Evolutionary conservation across 768 basidiomycete genomes (phyloP).

Genomic region (Boletus tomentosulus): DNA sequence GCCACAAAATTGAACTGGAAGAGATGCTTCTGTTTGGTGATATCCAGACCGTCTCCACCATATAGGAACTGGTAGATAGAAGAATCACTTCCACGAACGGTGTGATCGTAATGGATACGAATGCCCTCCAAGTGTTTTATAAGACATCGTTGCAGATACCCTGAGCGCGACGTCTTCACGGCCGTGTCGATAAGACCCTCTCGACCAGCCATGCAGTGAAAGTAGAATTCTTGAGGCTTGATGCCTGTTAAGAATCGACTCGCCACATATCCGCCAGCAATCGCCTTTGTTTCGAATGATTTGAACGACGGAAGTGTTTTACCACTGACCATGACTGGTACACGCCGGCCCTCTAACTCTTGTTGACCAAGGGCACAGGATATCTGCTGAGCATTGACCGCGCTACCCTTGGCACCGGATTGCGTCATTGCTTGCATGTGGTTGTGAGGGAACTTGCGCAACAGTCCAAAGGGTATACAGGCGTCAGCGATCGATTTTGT

Average conservation of each 20-base stretch:
- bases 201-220: constrained; percentile 99
- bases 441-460: constrained; percentile 94
- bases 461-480: constrained; percentile 79
- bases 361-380: constrained; percentile 98
- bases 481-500: constrained; percentile 88
- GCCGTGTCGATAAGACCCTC: constrained; percentile 99
- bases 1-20: constrained; percentile 92
- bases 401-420: constrained; percentile 96
- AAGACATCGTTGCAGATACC: constrained; percentile 95
- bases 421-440: constrained; percentile 99
- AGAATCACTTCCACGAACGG: constrained; percentile 91
- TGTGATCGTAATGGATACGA: constrained; percentile 96
- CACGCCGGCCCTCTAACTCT: constrained; percentile 96
- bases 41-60: constrained; percentile 94
- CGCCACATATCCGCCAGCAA: constrained; percentile 96
- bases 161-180: constrained; percentile 97
- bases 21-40: constrained; percentile 95
- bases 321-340: constrained; percentile 98
- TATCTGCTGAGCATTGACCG: constrained; percentile 96
- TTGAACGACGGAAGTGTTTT: constrained; percentile 98
- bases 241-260: constrained; percentile 98
- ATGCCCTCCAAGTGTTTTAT: constrained; percentile 99
- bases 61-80: constrained; percentile 96
- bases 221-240: constrained; percentile 98
- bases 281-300: constrained; percentile 95